Evolutionary conservation across 1,284 basidiomycete species (phyloP).

Genomic region (Leccinum fallax): DNA sequence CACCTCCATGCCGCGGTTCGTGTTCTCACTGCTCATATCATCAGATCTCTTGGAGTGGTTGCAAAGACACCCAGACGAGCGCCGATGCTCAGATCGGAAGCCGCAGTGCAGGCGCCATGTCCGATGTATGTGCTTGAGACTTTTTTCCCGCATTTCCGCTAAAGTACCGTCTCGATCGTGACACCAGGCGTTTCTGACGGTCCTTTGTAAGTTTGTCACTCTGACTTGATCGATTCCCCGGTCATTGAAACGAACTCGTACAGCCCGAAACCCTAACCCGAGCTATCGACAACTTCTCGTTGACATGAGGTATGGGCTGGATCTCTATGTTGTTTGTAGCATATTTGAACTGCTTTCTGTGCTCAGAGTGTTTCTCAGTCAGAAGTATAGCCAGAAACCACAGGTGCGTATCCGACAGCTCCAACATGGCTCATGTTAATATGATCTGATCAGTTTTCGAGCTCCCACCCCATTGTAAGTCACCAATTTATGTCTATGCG

Average conservation of each 20-base stretch:
- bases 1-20: slow-evolving; percentile 11
- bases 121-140: slow-evolving; percentile 51
- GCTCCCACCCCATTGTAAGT: slow-evolving; percentile 77
- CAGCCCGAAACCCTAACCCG: slow-evolving; percentile 68
- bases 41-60: slow-evolving; percentile 83
- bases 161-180: background rate
- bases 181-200: slow-evolving; percentile 74
- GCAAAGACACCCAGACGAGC: slow-evolving; percentile 92
- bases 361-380: slow-evolving; percentile 53
- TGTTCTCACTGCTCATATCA: background rate
- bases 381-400: slow-evolving; percentile 86
- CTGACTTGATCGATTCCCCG: slow-evolving; percentile 6
- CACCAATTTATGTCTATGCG: background rate
- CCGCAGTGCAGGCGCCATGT: slow-evolving; percentile 88
- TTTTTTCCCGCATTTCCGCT: background rate
- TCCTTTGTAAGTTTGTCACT: slow-evolving; percentile 47
- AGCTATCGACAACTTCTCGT: slow-evolving; percentile 82
- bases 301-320: slow-evolving; percentile 57
- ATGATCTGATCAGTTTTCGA: slow-evolving; percentile 52
- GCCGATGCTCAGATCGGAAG: slow-evolving; percentile 87
- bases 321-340: background rate
- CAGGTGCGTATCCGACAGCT: slow-evolving; percentile 47
- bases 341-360: slow-evolving; percentile 1
- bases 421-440: slow-evolving; percentile 2
- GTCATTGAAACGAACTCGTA: slow-evolving; percentile 9